A percentile compares a stretch with the other conserved stretches of the same genome.
Evolutionary conservation across 345 rosid genomes (phyloP).

Genomic region (Mercurialis annua): DNA sequence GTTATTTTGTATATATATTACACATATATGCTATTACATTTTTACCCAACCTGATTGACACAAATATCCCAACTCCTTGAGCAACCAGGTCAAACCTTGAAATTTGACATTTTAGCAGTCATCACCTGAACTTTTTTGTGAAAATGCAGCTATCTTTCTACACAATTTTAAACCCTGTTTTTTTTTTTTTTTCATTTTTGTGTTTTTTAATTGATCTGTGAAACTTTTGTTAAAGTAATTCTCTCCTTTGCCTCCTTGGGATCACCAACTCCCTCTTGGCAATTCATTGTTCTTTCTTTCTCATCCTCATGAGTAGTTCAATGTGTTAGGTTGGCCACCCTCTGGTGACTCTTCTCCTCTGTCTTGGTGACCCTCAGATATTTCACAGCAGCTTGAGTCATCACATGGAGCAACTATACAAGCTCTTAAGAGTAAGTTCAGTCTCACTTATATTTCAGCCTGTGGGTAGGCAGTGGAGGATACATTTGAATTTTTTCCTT

Average conservation of each 20-base stretch:
- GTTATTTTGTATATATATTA: not conserved
- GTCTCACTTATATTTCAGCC: slow-evolving; percentile 1
- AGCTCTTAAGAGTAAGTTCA: slow-evolving; percentile 83
- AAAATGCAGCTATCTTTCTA: not conserved
- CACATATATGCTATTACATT: not conserved
- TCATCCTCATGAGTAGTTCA: slow-evolving; percentile 1
- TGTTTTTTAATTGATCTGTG: not conserved
- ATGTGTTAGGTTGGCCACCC: slow-evolving; percentile 89
- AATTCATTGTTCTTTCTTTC: not conserved
- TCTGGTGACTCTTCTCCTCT: slow-evolving; percentile 94
- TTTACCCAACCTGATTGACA: not conserved
- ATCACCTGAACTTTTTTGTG: not conserved
- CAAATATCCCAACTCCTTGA: not conserved
- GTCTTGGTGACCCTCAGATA: slow-evolving; percentile 95
- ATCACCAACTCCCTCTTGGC: not conserved
- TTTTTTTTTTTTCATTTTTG: not conserved
- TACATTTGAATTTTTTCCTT: not conserved
- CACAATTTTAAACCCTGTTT: not conserved
- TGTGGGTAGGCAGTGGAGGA: not conserved
- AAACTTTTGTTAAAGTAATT: not conserved
- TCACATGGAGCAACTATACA: slow-evolving; percentile 98
- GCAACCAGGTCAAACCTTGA: not conserved
- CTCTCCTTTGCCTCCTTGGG: not conserved
- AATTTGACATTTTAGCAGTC: not conserved
- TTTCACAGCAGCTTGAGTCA: slow-evolving; percentile 77